These are phyloP conservation scores for Aureobasidium pullulans DNA, from an alignment of 2,329 filamentous ascomycete genomes.

Conservation along the genomic window DNA sequence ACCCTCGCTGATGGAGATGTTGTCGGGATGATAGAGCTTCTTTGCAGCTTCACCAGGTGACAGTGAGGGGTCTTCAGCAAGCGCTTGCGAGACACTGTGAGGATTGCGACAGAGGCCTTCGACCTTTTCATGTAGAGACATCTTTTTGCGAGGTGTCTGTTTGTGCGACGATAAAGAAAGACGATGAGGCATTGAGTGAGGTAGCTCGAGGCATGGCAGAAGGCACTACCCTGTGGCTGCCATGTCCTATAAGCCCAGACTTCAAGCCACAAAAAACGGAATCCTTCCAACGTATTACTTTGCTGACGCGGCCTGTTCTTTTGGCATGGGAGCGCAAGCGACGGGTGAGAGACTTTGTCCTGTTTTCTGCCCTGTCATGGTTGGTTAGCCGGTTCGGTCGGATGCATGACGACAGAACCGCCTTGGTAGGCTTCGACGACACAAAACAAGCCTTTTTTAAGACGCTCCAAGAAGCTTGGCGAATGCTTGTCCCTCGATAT, in stretches of 20 bases:
- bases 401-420: slow-evolving; percentile 1
- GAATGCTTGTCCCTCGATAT: background rate
- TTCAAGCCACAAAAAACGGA: background rate
- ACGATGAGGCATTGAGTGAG: background rate
- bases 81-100: slow-evolving; percentile 50
- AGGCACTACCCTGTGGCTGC: background rate
- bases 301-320: slow-evolving; percentile 3
- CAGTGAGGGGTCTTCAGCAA: slow-evolving; percentile 48
- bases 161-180: background rate
- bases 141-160: background rate
- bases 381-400: background rate
- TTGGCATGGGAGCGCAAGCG: background rate
- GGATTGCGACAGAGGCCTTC: slow-evolving; percentile 45
- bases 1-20: slow-evolving; percentile 22
- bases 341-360: background rate
- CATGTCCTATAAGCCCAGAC: slow-evolving; percentile 3
- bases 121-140: slow-evolving; percentile 34
- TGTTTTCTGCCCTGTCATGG: background rate
- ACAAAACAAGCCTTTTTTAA: background rate
- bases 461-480: background rate
- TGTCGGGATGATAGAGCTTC: slow-evolving; percentile 43
- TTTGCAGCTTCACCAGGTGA: slow-evolving; percentile 49
- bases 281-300: background rate
- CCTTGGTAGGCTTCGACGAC: background rate
- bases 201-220: background rate